These are phyloP conservation scores for Xerocomus amazonicus DNA, from an alignment of 1,284 basidiomycete genomes.

Conservation along the genomic window DNA sequence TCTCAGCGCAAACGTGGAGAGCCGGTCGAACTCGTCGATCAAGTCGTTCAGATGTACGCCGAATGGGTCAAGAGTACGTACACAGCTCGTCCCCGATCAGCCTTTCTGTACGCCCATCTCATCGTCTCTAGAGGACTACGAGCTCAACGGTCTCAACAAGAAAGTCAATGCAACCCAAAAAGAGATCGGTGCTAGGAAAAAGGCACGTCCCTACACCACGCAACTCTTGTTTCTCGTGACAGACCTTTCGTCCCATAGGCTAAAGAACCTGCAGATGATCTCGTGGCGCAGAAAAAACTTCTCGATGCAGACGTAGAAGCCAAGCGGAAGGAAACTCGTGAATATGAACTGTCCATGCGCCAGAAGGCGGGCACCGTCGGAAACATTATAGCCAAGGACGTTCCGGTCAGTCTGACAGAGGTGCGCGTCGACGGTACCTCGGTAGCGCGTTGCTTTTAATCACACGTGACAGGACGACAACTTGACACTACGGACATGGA, in stretches of 20 bases:
- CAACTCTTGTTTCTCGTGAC: neutral
- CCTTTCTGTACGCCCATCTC: constrained; percentile 5
- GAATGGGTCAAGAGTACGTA: constrained; percentile 87
- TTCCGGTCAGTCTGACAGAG: constrained; percentile 87
- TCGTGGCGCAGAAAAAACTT: constrained; percentile 76
- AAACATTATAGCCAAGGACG: constrained; percentile 88
- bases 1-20: constrained; percentile 92
- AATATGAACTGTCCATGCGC: constrained; percentile 77
- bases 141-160: constrained; percentile 75
- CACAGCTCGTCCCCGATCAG: neutral
- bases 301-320: constrained; percentile 79
- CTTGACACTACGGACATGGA: constrained; percentile 76
- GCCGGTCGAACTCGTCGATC: constrained; percentile 88
- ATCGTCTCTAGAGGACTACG: constrained; percentile 70
- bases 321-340: constrained; percentile 72
- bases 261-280: constrained; percentile 87
- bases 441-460: neutral
- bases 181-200: constrained; percentile 91
- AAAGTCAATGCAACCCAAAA: constrained; percentile 91
- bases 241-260: constrained; percentile 46
- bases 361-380: constrained; percentile 81
- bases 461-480: constrained; percentile 75
- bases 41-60: constrained; percentile 88
- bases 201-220: constrained; percentile 45
- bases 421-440: constrained; percentile 41